phyloP scores from a whole-genome alignment of 352 stramenopile genomes.

The Achlya hypogyna region DNA sequence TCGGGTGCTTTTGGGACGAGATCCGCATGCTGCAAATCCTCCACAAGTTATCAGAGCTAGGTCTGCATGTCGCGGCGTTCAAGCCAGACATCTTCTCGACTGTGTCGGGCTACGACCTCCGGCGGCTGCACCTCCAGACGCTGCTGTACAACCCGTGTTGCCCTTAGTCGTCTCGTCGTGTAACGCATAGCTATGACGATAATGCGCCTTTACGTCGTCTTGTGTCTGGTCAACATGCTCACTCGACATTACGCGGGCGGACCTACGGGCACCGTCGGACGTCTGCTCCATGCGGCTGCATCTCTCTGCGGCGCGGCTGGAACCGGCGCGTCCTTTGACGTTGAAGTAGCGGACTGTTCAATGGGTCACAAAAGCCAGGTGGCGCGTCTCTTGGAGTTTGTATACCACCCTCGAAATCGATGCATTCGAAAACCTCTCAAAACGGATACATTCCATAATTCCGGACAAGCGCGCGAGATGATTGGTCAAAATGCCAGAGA shows the following conservation, averaged over 20 bases:
- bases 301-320: neutral
- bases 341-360: neutral
- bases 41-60: neutral
- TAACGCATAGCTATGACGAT: too few relatives aligned
- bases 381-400: neutral
- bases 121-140: conserved; percentile 1
- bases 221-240: neutral
- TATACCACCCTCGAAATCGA: neutral
- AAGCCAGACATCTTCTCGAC: conserved; percentile 19
- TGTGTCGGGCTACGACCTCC: conserved; percentile 1
- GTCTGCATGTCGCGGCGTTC: conserved; percentile 13
- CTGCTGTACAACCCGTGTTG: conserved; percentile 11
- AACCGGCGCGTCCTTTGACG: neutral
- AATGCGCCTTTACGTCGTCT: too few relatives aligned
- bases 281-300: too few relatives aligned
- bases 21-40: neutral
- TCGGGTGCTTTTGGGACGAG: conserved; percentile 15
- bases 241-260: neutral
- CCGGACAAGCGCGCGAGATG: neutral
- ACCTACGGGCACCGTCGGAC: too few relatives aligned
- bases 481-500: neutral
- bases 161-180: neutral
- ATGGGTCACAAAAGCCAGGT: neutral
- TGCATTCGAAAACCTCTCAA: neutral
- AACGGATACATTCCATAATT: neutral